phyloP scores from a whole-genome alignment of 331 rosid genomes.

The Ulmus americana region DNA sequence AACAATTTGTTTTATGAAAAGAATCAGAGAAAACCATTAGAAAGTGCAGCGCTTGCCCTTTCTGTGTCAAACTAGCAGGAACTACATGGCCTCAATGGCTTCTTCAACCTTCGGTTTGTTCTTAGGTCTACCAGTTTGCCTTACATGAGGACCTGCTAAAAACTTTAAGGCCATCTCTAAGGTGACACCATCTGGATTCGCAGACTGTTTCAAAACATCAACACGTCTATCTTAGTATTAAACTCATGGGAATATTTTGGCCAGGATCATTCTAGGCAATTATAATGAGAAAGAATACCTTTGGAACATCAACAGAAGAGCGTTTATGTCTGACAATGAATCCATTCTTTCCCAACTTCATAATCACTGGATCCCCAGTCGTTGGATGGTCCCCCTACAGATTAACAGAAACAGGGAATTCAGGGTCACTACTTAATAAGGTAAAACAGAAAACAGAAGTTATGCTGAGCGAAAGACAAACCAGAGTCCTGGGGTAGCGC shows the following conservation, averaged over 20 bases:
- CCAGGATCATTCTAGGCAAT: neutral
- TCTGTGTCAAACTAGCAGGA: neutral
- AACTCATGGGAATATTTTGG: neutral
- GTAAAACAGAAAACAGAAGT: slow-evolving; percentile 4
- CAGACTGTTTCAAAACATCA: slow-evolving; percentile 37
- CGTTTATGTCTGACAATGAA: slow-evolving; percentile 55
- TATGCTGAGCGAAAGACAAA: slow-evolving; percentile 29
- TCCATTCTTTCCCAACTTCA: slow-evolving; percentile 58
- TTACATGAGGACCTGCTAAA: slow-evolving; percentile 44
- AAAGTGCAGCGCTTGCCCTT: neutral
- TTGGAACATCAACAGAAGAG: slow-evolving; percentile 46
- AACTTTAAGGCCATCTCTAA: slow-evolving; percentile 66
- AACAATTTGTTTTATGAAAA: neutral
- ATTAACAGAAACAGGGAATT: slow-evolving; percentile 13
- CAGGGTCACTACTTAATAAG: neutral
- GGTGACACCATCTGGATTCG: slow-evolving; percentile 48
- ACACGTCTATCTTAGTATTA: neutral
- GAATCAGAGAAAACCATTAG: neutral
- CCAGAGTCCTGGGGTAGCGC: slow-evolving; percentile 80
- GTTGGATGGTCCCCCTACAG: slow-evolving; percentile 77
- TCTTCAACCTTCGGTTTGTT: slow-evolving; percentile 40
- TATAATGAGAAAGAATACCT: slow-evolving; percentile 42
- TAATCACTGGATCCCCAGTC: slow-evolving; percentile 66
- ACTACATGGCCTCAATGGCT: slow-evolving; percentile 45
- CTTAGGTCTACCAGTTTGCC: slow-evolving; percentile 59